A percentile compares a stretch with the other conserved stretches of the same genome.
phyloP scores from a whole-genome alignment of 1,139 yeast species.

The Saccharomyces pastorianus region DNA sequence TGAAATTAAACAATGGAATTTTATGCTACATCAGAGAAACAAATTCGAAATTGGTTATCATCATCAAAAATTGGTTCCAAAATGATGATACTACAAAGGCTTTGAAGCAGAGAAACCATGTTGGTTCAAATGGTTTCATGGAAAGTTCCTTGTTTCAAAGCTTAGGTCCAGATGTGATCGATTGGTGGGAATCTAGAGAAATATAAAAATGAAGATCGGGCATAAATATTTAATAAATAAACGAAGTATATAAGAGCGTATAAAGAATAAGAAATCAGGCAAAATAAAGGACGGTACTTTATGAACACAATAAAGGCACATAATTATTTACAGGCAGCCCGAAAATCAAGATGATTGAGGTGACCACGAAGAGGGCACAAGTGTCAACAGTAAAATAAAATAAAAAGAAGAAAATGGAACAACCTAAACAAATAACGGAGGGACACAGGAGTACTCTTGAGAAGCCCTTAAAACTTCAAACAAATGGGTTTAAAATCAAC shows the following conservation, averaged over 20 bases:
- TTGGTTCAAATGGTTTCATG: slow-evolving; percentile 1
- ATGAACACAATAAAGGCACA: neutral
- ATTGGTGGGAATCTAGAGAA: slow-evolving; percentile 19
- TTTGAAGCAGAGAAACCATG: slow-evolving; percentile 1
- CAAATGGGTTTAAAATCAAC: neutral
- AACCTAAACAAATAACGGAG: too few species aligned
- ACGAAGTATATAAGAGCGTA: neutral
- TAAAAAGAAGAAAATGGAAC: too few species aligned
- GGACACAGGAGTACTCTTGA: too few species aligned
- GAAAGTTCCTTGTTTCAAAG: slow-evolving; percentile 13
- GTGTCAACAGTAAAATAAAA: neutral
- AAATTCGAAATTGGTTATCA: slow-evolving; percentile 12
- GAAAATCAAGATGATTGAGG: neutral
- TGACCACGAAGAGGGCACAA: neutral
- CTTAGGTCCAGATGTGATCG: slow-evolving; percentile 19
- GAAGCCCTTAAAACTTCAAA: neutral
- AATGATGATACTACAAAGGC: slow-evolving; percentile 8
- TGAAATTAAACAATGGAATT: slow-evolving; percentile 28
- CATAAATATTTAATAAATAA: too few species aligned
- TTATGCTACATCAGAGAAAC: slow-evolving; percentile 24
- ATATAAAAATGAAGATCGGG: neutral
- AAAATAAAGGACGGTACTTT: neutral
- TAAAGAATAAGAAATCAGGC: neutral
- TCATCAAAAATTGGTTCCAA: slow-evolving; percentile 28
- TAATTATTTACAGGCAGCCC: neutral